Base-by-base conservation (phyloP, 2,329 filamentous ascomycete genomes). In the Beauveria sp. region DNA sequence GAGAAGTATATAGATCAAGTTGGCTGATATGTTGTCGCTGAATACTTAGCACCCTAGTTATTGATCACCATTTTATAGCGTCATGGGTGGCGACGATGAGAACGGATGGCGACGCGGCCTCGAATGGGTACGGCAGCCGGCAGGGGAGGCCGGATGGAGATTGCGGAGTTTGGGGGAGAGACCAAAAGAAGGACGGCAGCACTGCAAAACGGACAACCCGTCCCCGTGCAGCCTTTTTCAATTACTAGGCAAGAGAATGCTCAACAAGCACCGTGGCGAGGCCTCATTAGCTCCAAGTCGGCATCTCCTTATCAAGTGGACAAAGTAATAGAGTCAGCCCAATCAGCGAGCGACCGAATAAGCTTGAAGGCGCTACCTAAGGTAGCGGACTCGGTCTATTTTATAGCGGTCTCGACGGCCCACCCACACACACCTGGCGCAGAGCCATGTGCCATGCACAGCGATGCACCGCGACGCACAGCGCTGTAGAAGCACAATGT, bases 51-150 rank as follows among this genome's bases (percentile, higher is more conserved):
- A 37, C 5, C 34, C 14, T 6, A 16, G 14, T 37, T 37, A 37
- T 34, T 26, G 30, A 46, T 52, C 47, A 44, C 34, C 20, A 24
- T 8, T 30, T 22, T 22, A 40, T 22, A 41, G 40, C 56, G 56
- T 59, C 56, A 53, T 46, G 26, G 56, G 52, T 53, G n/a, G 30
- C 56, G 40, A 53, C 34, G 5, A 46, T 53, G 37, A 16, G 5
- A 24, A 30, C 56, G 56, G 56, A 40, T 44, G 37, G 26, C 26
- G n/a, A 52, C 37, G 44, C 14, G 47, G 22, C 26, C 18, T 30
- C 7, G 37, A 53, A 26, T 26, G 56, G 56, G 56, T 59, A 59
- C 56, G 28, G 48, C 56, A 59, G 14, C 56, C 48, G 48, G 34
- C 47, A 20, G 10, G 28, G 43, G 12, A 18, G 43, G 26, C 54